Percentiles rank a stretch among this genome's conserved stretches.
Evolutionary conservation across 2,329 filamentous ascomycete species (phyloP).

Genomic region (Ophiobolus disseminans): DNA sequence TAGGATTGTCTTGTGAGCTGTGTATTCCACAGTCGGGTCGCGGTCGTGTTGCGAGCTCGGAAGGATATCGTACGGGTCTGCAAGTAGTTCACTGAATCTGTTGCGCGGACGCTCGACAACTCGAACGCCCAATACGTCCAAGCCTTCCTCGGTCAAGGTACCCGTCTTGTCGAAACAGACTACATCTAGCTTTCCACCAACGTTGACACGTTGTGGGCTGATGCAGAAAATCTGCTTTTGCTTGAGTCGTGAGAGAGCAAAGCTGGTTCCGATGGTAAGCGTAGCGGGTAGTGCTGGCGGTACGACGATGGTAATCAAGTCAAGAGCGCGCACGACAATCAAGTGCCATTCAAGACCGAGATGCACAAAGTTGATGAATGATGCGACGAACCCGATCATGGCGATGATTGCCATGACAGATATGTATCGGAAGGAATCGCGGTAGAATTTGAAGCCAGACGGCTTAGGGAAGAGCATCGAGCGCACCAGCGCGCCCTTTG

Average conservation of each 20-base stretch:
- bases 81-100: slow-evolving; percentile 78
- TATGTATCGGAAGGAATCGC: slow-evolving; percentile 97
- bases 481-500: slow-evolving; percentile 91
- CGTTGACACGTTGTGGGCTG: slow-evolving; percentile 94
- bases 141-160: slow-evolving; percentile 94
- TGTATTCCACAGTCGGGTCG: slow-evolving; percentile 66
- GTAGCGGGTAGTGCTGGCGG: slow-evolving; percentile 94
- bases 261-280: slow-evolving; percentile 94
- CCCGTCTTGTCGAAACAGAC: slow-evolving; percentile 99
- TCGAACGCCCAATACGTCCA: slow-evolving; percentile 89
- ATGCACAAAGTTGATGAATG: slow-evolving; percentile 90
- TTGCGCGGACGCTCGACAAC: slow-evolving; percentile 71
- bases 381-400: slow-evolving; percentile 83
- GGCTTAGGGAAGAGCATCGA: slow-evolving; percentile 99
- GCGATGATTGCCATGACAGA: slow-evolving; percentile 93
- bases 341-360: slow-evolving; percentile 85
- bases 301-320: slow-evolving; percentile 97
- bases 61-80: slow-evolving; percentile 67
- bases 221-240: slow-evolving; percentile 95
- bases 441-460: slow-evolving; percentile 97
- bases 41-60: slow-evolving; percentile 62
- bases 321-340: slow-evolving; percentile 89
- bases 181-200: slow-evolving; percentile 92
- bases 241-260: slow-evolving; percentile 85
- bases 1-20: slow-evolving; percentile 72